phyloP scores from a whole-genome alignment of 2,329 filamentous ascomycete species.

The Aspergillus brasiliensis region DNA sequence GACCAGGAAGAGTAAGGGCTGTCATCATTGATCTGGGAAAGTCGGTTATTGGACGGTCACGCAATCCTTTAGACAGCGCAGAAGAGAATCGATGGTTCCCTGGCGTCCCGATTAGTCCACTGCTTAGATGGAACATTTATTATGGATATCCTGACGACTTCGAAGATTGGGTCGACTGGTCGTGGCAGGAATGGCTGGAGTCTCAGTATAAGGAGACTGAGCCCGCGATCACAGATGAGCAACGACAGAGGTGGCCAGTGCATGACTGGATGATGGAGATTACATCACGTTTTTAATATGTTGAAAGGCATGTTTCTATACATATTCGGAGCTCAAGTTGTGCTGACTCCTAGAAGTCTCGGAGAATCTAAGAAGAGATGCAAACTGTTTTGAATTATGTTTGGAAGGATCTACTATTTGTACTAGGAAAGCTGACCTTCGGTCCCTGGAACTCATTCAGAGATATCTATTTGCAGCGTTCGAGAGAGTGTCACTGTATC shows the following conservation, averaged over 20 bases:
- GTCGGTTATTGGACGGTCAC: background rate
- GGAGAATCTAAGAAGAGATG: no score
- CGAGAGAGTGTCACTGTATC: no score
- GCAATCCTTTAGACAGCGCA: background rate
- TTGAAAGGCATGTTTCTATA: no score
- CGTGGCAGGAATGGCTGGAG: conserved; percentile 5
- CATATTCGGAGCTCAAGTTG: no score
- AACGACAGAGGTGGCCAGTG: background rate
- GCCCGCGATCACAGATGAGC: background rate
- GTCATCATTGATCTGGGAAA: background rate
- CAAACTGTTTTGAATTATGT: no score
- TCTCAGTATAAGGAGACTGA: background rate
- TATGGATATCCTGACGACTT: background rate
- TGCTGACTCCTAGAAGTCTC: no score
- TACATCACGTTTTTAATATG: no score
- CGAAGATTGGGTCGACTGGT: conserved; percentile 1
- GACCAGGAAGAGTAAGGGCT: background rate
- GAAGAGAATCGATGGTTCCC: background rate
- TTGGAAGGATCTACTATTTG: no score
- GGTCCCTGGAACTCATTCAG: no score
- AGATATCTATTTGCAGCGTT: no score
- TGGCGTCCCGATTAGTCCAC: background rate
- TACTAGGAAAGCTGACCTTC: no score
- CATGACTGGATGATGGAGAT: conserved; percentile 5
- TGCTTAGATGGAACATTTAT: conserved; percentile 1